These are phyloP conservation scores for Phaeolepiota aurea DNA, from an alignment of 768 basidiomycete species.

Conservation along the genomic window DNA sequence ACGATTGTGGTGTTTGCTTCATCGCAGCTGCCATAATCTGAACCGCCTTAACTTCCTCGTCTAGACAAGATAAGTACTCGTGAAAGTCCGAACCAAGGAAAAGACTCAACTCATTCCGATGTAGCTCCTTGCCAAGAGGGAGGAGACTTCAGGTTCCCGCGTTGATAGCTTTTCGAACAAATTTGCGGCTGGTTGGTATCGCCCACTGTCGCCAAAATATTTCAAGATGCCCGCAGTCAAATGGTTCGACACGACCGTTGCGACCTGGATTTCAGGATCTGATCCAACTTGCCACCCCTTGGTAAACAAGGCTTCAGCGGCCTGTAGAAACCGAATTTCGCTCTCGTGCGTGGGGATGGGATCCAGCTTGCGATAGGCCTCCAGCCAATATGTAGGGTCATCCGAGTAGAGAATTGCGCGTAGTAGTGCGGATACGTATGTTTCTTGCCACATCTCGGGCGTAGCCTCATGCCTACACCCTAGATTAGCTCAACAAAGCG, in stretches of 20 bases:
- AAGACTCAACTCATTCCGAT: conserved; percentile 88
- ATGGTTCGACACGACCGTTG: conserved; percentile 93
- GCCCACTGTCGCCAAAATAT: conserved; percentile 89
- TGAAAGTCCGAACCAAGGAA: neutral
- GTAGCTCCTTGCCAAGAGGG: conserved; percentile 81
- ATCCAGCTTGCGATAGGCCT: conserved; percentile 92
- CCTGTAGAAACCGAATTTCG: conserved; percentile 84
- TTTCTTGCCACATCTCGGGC: conserved; percentile 93
- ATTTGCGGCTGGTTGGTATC: conserved; percentile 84
- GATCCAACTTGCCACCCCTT: conserved; percentile 99
- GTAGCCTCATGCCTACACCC: conserved; percentile 75
- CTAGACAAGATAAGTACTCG: conserved; percentile 31
- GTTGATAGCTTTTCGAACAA: conserved; percentile 85
- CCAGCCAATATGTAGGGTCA: conserved; percentile 84
- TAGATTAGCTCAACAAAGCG: neutral
- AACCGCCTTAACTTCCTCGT: conserved; percentile 97
- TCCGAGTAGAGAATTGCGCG: conserved; percentile 93
- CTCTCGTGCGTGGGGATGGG: conserved; percentile 87
- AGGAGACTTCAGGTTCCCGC: conserved; percentile 86
- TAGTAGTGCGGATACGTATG: conserved; percentile 88
- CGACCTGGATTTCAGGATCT: conserved; percentile 98
- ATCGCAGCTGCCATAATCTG: conserved; percentile 87
- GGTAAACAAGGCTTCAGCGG: conserved; percentile 80
- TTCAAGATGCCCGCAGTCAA: conserved; percentile 92
- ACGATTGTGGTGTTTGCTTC: conserved; percentile 81